phyloP scores from a whole-genome alignment of 495 filamentous ascomycete species.

The Neurospora sp. region DNA sequence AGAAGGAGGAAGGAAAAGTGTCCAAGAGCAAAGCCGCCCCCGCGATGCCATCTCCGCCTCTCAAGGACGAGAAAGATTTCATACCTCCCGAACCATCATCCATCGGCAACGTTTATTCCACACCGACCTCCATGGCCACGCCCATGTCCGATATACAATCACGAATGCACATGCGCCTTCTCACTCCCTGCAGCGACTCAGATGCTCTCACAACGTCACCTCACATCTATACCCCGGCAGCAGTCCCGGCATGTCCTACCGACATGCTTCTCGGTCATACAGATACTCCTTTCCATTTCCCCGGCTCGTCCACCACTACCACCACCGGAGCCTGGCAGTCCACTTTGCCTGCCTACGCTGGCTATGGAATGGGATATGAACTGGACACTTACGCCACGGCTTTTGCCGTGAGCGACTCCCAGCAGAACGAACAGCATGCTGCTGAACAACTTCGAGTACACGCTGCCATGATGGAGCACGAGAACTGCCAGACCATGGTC shows the following conservation, averaged over 20 bases:
- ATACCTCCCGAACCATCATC: conserved; percentile 2
- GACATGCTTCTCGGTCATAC: conserved; percentile 18
- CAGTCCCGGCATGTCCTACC: conserved; percentile 3
- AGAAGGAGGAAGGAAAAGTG: conserved; percentile 21
- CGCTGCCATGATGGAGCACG: conserved; percentile 16
- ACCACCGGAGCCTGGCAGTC: conserved; percentile 9
- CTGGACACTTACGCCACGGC: conserved; percentile 14
- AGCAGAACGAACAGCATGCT: conserved; percentile 19
- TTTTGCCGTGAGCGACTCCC: conserved; percentile 11
- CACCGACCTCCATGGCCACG: neutral
- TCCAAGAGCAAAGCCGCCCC: neutral
- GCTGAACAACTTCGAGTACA: conserved; percentile 13
- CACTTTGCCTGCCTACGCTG: conserved; percentile 3
- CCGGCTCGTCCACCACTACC: neutral
- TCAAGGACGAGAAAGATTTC: conserved; percentile 1
- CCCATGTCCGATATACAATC: conserved; percentile 10
- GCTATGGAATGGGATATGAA: conserved; percentile 11
- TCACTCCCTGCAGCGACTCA: conserved; percentile 36
- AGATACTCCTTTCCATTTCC: conserved; percentile 15
- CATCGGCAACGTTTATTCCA: conserved; percentile 1
- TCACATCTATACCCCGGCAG: conserved; percentile 17
- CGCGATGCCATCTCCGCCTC: neutral
- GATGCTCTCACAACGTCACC: conserved; percentile 20
- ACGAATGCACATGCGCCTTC: conserved; percentile 19
- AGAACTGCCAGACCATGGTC: conserved; percentile 13